These are phyloP conservation scores for Tribonema minus DNA, from an alignment of 108 stramenopile genomes.

Conservation along the genomic window DNA sequence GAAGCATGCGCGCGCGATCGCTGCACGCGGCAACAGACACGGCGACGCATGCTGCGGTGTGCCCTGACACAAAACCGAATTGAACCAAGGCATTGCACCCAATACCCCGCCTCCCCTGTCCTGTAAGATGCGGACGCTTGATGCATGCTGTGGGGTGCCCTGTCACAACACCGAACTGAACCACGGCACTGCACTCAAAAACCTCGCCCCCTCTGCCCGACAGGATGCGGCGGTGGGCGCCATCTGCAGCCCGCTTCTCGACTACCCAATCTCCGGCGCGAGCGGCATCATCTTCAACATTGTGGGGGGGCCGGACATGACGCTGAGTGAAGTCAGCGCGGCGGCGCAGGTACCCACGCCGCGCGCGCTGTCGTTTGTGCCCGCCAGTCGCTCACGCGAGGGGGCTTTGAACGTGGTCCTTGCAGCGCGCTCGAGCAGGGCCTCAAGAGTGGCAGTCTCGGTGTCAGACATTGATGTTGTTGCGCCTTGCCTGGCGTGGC, in stretches of 20 bases:
- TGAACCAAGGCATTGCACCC: too few relatives aligned
- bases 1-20: too few relatives aligned
- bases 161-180: neutral
- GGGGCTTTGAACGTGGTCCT: too few relatives aligned
- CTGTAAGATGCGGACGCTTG: too few relatives aligned
- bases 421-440: too few relatives aligned
- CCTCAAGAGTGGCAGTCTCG: too few relatives aligned
- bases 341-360: constrained; percentile 59
- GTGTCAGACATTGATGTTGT: too few relatives aligned
- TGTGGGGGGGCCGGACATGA: constrained; percentile 67
- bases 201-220: neutral
- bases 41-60: neutral
- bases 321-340: constrained; percentile 66
- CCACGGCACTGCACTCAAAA: too few relatives aligned
- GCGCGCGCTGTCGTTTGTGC: too few relatives aligned
- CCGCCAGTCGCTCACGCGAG: too few relatives aligned
- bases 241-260: constrained; percentile 66
- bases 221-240: constrained; percentile 66
- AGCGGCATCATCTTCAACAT: constrained; percentile 70
- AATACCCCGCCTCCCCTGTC: too few relatives aligned
- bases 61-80: neutral
- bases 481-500: too few relatives aligned
- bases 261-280: constrained; percentile 62
- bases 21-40: neutral
- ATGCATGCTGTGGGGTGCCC: neutral